A percentile compares a stretch with the other conserved stretches of the same genome.
Evolutionary conservation across 2,329 filamentous ascomycete species (phyloP).

Genomic region (Gremmenia infestans): DNA sequence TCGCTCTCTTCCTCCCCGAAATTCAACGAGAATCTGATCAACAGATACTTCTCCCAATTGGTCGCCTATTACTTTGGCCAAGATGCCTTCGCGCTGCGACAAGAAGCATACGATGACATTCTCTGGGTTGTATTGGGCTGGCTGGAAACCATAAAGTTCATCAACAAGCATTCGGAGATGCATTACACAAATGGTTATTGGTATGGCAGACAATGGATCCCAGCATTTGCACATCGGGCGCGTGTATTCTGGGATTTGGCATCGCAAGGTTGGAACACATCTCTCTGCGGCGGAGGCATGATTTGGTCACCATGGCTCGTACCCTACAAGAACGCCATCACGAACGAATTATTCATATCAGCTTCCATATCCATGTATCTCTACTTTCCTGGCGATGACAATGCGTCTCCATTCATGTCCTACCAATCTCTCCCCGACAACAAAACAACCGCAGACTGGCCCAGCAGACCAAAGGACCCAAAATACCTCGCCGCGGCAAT

Average conservation of each 20-base stretch:
- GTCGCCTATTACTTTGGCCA: constrained; percentile 82
- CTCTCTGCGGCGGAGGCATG: constrained; percentile 82
- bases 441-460: constrained; percentile 2
- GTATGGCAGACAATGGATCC: constrained; percentile 72
- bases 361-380: constrained; percentile 87
- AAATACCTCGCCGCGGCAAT: constrained; percentile 69
- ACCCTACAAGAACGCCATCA: constrained; percentile 96
- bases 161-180: constrained; percentile 60
- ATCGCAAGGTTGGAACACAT: constrained; percentile 72
- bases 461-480: constrained; percentile 42
- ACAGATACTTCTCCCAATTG: constrained; percentile 73
- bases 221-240: constrained; percentile 76
- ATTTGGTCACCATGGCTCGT: constrained; percentile 75
- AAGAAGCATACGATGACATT: constrained; percentile 87
- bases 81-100: constrained; percentile 67
- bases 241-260: constrained; percentile 83
- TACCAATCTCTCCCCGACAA: neutral
- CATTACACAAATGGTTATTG: constrained; percentile 56
- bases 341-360: constrained; percentile 83
- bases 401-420: constrained; percentile 59
- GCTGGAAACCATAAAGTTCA: constrained; percentile 77
- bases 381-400: constrained; percentile 76
- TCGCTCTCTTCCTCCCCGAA: constrained; percentile 31
- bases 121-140: constrained; percentile 92
- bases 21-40: constrained; percentile 68